phyloP scores from a whole-genome alignment of 768 basidiomycete genomes.

The Phylloporus sp. region DNA sequence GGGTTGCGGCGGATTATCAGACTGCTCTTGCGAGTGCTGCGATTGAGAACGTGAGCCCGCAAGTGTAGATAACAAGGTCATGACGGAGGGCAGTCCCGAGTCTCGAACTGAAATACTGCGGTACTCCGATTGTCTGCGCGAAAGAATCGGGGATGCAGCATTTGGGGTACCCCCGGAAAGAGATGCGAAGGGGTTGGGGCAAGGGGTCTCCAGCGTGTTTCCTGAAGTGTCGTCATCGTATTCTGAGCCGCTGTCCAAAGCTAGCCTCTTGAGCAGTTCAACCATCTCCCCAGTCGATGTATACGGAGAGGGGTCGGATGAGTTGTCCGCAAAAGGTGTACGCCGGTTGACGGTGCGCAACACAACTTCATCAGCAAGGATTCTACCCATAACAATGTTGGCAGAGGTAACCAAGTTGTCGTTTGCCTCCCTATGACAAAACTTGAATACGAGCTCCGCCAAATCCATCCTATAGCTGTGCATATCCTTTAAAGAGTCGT shows the following conservation, averaged over 20 bases:
- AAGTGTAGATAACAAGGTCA: conserved; percentile 62
- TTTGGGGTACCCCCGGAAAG: conserved; percentile 30
- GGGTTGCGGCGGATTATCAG: conserved; percentile 29
- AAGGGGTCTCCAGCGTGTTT: conserved; percentile 37
- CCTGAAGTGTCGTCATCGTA: conserved; percentile 43
- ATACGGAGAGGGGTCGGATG: conserved; percentile 15
- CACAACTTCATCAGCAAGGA: conserved; percentile 67
- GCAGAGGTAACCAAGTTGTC: conserved; percentile 25
- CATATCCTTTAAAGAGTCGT: conserved; percentile 67
- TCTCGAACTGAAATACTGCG: conserved; percentile 40
- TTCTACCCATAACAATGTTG: conserved; percentile 43
- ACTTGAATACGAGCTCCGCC: conserved; percentile 51
- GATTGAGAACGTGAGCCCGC: conserved; percentile 59
- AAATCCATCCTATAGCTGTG: conserved; percentile 52
- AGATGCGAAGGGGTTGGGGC: conserved; percentile 29
- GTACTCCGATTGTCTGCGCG: conserved; percentile 56
- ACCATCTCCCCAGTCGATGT: conserved; percentile 28
- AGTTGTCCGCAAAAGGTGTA: conserved; percentile 7
- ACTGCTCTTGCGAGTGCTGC: conserved; percentile 40
- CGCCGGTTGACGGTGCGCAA: conserved; percentile 43
- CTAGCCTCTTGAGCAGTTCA: conserved; percentile 39
- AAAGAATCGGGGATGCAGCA: conserved; percentile 47
- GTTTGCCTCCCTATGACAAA: conserved; percentile 37
- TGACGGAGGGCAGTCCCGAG: conserved; percentile 50
- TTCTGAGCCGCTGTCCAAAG: conserved; percentile 31